Evolutionary conservation across 805 yeast species (phyloP).

Genomic region (Ogataea neopini): DNA sequence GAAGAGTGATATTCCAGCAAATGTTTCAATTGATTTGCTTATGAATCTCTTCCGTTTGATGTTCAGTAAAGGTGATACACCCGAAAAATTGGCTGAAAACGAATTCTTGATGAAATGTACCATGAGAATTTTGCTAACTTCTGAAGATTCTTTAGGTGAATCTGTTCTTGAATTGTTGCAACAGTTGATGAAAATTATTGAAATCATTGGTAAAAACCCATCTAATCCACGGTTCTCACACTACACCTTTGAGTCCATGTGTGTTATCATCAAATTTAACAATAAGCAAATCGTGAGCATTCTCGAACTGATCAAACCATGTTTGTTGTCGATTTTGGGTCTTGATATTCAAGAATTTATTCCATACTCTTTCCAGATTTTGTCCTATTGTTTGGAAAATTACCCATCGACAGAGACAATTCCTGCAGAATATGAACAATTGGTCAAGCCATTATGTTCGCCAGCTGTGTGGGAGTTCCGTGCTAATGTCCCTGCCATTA

Average conservation of each 20-base stretch:
- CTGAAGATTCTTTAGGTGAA: slow-evolving; percentile 61
- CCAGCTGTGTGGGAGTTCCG: slow-evolving; percentile 93
- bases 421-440: slow-evolving; percentile 63
- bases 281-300: slow-evolving; percentile 38
- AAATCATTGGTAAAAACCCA: slow-evolving; percentile 80
- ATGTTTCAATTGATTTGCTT: slow-evolving; percentile 59
- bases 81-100: slow-evolving; percentile 92
- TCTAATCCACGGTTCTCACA: slow-evolving; percentile 94
- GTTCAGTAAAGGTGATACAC: slow-evolving; percentile 57
- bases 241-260: slow-evolving; percentile 85
- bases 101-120: slow-evolving; percentile 89
- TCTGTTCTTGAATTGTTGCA: slow-evolving; percentile 51
- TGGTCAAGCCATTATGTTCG: slow-evolving; percentile 79
- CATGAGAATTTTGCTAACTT: slow-evolving; percentile 76
- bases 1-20: slow-evolving; percentile 68
- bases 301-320: slow-evolving; percentile 62
- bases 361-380: slow-evolving; percentile 90
- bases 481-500: slow-evolving; percentile 93
- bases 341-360: slow-evolving; percentile 91
- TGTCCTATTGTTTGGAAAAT: slow-evolving; percentile 72
- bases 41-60: slow-evolving; percentile 68
- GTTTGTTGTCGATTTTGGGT: slow-evolving; percentile 64
- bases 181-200: slow-evolving; percentile 69
- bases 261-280: slow-evolving; percentile 63
- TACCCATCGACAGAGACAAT: slow-evolving; percentile 50